phyloP scores from a whole-genome alignment of 352 stramenopile genomes.

The Pythium monospermum region DNA sequence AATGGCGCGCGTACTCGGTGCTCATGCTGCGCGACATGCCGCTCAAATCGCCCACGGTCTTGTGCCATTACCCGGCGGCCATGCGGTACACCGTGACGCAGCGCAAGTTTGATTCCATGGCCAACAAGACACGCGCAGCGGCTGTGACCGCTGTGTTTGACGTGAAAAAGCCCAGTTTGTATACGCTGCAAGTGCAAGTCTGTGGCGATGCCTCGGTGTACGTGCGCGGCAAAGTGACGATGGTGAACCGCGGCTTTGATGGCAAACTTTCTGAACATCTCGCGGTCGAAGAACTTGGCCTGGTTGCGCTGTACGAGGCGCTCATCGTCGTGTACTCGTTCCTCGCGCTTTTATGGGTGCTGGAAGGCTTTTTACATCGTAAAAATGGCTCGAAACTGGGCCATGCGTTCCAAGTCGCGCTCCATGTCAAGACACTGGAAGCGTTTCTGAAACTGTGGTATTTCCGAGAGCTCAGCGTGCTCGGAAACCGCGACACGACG shows the following conservation, averaged over 20 bases:
- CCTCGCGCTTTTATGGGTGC: slow-evolving; percentile 38
- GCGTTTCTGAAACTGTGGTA: slow-evolving; percentile 45
- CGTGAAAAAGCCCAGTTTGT: slow-evolving; percentile 38
- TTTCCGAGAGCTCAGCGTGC: slow-evolving; percentile 38
- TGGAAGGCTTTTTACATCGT: slow-evolving; percentile 35
- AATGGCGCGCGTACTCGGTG: slow-evolving; percentile 58
- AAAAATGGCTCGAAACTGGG: slow-evolving; percentile 44
- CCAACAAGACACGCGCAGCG: background rate
- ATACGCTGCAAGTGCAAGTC: slow-evolving; percentile 58
- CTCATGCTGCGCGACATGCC: slow-evolving; percentile 55
- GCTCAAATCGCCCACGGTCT: slow-evolving; percentile 41
- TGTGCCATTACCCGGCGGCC: slow-evolving; percentile 54
- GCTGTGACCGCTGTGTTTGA: slow-evolving; percentile 30
- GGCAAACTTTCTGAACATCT: slow-evolving; percentile 52
- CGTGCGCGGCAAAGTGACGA: slow-evolving; percentile 35
- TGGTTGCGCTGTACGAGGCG: slow-evolving; percentile 53
- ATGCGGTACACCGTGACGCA: slow-evolving; percentile 42
- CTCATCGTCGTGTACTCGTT: slow-evolving; percentile 39
- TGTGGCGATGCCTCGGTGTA: slow-evolving; percentile 45
- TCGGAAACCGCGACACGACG: slow-evolving; percentile 22
- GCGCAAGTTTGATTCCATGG: slow-evolving; percentile 3
- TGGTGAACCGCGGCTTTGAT: slow-evolving; percentile 60
- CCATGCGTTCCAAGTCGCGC: slow-evolving; percentile 39
- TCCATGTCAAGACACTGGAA: slow-evolving; percentile 53
- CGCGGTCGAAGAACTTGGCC: slow-evolving; percentile 49